Evolutionary conservation across 352 stramenopile species (phyloP), one percentile per base, ranked within the genome.

Genomic region (Pythium chondricola): DNA sequence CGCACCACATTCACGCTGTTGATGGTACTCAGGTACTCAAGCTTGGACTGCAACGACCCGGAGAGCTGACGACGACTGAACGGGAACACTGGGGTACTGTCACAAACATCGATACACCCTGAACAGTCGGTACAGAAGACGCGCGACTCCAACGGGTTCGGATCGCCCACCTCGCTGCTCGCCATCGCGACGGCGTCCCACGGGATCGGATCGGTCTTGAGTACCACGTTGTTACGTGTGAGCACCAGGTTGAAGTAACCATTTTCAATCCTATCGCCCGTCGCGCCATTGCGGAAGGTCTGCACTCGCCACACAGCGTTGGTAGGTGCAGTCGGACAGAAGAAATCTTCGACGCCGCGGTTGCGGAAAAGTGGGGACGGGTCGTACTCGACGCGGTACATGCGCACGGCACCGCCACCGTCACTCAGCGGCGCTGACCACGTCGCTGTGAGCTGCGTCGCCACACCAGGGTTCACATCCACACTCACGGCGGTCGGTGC

Each of bases 151-250:
- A 57, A 50, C 2, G 61, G 48, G 2, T 43, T 36, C 7, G 24
- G 32, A 25, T 79, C 81, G 10, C 81, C 80, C 0, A 69, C 53
- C 49, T 98, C 95, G 13, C 97, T 83, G 13, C 45, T 70, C 1
- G 87, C 71, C 25, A 81, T 69, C 1, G 88, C 86, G 18, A 95
- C 86, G 7, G 93, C 92, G 61, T 98, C 81, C 71, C 92, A 98
- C 18, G 91, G 84, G 52, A 98, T 97, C 13, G 85, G 74, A 37
- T 96, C 66, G 6, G 78, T 84, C 9, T 61, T 65, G 26, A 71
- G 45, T 7, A 77, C 46, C 2, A 50, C 40, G 37, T 83, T 79
- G 17, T 65, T 58, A 0, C 76, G 65, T 16, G 62, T 85, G 16
- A 91, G 56, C 30, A 71, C 30, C 11, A 91, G 20, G 4, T 56